Evolutionary conservation across 306 rosid genomes (phyloP).

Genomic region (Prunus mume): DNA sequence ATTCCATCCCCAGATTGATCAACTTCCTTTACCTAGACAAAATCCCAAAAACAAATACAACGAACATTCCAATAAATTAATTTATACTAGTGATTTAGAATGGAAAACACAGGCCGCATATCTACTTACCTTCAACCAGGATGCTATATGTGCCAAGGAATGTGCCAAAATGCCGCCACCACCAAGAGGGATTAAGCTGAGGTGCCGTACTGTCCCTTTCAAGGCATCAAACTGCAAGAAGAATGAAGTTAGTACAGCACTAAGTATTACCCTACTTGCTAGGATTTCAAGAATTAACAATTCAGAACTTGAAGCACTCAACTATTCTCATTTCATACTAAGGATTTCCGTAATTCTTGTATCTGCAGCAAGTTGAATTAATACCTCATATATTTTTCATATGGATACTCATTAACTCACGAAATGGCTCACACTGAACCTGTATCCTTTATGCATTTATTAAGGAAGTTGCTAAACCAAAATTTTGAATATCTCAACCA

Average conservation of each 20-base stretch:
- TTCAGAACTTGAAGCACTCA: constrained; percentile 5
- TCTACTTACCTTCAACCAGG: constrained; percentile 75
- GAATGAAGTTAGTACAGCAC: constrained; percentile 24
- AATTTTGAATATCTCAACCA: neutral
- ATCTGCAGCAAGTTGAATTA: neutral
- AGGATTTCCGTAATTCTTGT: neutral
- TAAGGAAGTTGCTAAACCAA: neutral
- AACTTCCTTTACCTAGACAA: constrained; percentile 63
- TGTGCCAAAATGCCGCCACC: constrained; percentile 84
- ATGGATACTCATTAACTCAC: neutral
- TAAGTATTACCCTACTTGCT: constrained; percentile 2
- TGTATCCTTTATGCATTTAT: neutral
- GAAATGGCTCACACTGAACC: neutral
- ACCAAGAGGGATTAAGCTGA: constrained; percentile 72
- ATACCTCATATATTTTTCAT: neutral
- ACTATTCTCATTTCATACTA: neutral
- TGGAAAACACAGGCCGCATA: constrained; percentile 13
- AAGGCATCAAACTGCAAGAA: constrained; percentile 72
- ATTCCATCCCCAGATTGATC: constrained; percentile 81
- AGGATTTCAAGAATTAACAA: constrained; percentile 10
- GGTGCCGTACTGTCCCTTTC: constrained; percentile 68
- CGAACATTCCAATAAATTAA: constrained; percentile 7
- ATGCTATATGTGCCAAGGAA: constrained; percentile 74
- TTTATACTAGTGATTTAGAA: constrained; percentile 6
- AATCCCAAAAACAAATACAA: constrained; percentile 26